Base-by-base conservation (phyloP, 2,329 filamentous ascomycete species). In the Fusarium verrucosum region DNA sequence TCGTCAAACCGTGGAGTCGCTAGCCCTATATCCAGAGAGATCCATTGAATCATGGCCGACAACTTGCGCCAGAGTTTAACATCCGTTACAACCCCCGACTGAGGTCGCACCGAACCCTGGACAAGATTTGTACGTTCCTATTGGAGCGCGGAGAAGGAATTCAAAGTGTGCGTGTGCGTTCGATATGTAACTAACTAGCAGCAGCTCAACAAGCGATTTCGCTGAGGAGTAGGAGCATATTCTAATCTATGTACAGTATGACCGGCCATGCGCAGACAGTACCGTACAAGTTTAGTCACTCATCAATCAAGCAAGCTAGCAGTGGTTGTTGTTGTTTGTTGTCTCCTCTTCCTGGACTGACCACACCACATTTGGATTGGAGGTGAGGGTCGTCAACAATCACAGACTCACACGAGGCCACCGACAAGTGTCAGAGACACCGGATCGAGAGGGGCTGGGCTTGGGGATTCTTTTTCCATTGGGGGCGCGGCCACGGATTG, bases 361-460 rank as follows among this genome's bases (percentile, higher is more conserved):
- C 55, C 58, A 60, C 61, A 60, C 60, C 49, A 54, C 44, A 63
- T 59, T 58, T 40, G 53, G 30, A 37, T 61, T 50, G 63, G 63
- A 67, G 49, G 63, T 67, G 63, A 66, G 63, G 63, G 58, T 60
- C 63, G 41, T 55, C 53, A 45, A 66, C 58, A 60, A 54, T 60
- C 58, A 47, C 55, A 66, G 40, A 50, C 41, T 66, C 44, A 64
- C 63, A 50, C 58, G 54, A 52, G 54, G 59, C 59, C 63, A 66
- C 58, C 40, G 49, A 66, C 62, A 60, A 58, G 46, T 59, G 62
- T 50, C 49, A 66, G 38, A 50, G 47, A 49, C 32, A 44, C 32
- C 50, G 33, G 49, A 54, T 33, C 38, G 26, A 64, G 69, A 69
- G 68, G 69, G 68, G 67, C 64, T 68, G 62, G 67, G 50, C 55